Evolutionary conservation across 2,329 filamentous ascomycete genomes (phyloP).

Genomic region (Fusarium dimerum): DNA sequence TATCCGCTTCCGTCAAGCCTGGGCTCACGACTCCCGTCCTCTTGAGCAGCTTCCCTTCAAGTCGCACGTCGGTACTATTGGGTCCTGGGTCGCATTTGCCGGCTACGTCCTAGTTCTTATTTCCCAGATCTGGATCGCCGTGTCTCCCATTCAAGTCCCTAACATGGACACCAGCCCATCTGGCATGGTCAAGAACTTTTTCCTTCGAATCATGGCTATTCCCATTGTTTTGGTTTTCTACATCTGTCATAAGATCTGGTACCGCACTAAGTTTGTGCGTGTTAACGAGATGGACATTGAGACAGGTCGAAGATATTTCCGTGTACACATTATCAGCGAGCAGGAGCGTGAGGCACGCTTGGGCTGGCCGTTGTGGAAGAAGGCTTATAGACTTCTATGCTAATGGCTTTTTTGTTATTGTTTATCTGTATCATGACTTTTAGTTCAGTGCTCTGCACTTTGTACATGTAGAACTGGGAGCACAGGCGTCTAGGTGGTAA

Average conservation of each 20-base stretch:
- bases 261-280: conserved; percentile 66
- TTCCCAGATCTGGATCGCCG: conserved; percentile 86
- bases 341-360: conserved; percentile 77
- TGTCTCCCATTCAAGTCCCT: conserved; percentile 67
- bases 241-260: conserved; percentile 73
- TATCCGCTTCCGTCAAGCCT: conserved; percentile 84
- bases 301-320: conserved; percentile 82
- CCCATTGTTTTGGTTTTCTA: conserved; percentile 71
- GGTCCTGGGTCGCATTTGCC: conserved; percentile 78
- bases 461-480: not conserved
- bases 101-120: conserved; percentile 76
- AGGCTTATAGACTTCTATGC: conserved; percentile 70
- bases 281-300: conserved; percentile 80
- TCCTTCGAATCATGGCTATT: conserved; percentile 68
- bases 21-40: conserved; percentile 66
- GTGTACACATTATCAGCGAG: conserved; percentile 72
- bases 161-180: conserved; percentile 37
- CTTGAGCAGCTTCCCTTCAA: conserved; percentile 78
- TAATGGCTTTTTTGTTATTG: conserved; percentile 33
- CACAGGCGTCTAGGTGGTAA: not conserved
- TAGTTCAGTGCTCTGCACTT: not conserved
- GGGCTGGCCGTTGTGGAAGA: conserved; percentile 77
- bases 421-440: not conserved
- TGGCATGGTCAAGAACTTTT: conserved; percentile 65
- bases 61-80: conserved; percentile 74